Percentiles rank a stretch among this genome's conserved stretches.
These are phyloP conservation scores for Oemleria cerasiformis DNA, from an alignment of 306 rosid genomes.

Conservation along the genomic window DNA sequence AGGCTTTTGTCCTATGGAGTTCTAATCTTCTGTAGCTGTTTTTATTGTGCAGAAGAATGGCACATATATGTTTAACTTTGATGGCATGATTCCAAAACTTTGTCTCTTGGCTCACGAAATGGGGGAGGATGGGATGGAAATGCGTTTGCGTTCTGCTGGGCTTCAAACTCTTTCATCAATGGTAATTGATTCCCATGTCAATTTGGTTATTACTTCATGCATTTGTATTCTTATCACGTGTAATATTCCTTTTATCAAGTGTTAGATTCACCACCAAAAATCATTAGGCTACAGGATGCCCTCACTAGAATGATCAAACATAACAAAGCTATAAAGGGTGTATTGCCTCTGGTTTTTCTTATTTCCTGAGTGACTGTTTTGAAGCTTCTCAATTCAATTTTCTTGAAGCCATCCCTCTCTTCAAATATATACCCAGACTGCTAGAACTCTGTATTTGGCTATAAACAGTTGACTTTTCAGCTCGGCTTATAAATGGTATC, in stretches of 20 bases:
- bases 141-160: conserved; percentile 45
- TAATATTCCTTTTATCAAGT: background rate
- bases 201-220: conserved; percentile 15
- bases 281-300: too few species aligned
- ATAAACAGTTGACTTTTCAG: too few species aligned
- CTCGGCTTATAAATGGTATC: too few species aligned
- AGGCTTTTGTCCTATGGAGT: background rate
- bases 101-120: conserved; percentile 57
- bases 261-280: too few species aligned
- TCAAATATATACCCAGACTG: too few species aligned
- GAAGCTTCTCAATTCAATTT: too few species aligned
- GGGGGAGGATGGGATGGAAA: conserved; percentile 45
- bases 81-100: conserved; percentile 52
- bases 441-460: too few species aligned
- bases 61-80: conserved; percentile 73
- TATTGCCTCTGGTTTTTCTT: too few species aligned
- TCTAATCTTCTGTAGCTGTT: conserved; percentile 12
- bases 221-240: conserved; percentile 4
- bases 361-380: too few species aligned
- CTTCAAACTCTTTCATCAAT: conserved; percentile 63
- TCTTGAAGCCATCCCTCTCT: too few species aligned
- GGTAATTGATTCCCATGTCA: conserved; percentile 35
- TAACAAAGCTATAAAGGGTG: too few species aligned
- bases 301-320: too few species aligned
- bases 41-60: conserved; percentile 54